Base-by-base conservation (phyloP, 1,284 basidiomycete species). In the Schizophyllum amplum region DNA sequence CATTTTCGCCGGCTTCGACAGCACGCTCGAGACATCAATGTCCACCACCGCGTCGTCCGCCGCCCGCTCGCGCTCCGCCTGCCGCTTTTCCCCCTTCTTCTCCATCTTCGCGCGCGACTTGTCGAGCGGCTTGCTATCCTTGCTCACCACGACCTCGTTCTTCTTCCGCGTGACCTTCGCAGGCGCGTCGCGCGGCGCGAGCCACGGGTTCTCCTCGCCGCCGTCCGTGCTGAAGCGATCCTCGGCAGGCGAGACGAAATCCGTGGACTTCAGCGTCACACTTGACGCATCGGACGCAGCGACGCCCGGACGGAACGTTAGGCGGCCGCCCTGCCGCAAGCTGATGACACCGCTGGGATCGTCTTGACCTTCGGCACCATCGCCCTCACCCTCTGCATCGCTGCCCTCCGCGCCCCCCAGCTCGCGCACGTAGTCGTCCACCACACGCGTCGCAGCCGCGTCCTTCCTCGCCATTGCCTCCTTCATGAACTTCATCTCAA, bases 401-500 rank as follows among this genome's bases (percentile, higher is more conserved):
- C 50, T 61, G 62, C 4, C 71, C n/a, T n/a, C n/a, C 72, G 51
- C 24, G 47, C 81, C 82, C 3, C 24, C 24, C 65, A 94, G 75
- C 64, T 92, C 87, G 60, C 74, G 75, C 57, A 84, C 72, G 59
- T 93, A 83, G 62, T 90, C 87, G 57, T 88, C 87, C 11, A 81
- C 83, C 61, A 82, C 79, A 57, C 77, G 77, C 58, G 84, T 76
- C 0, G 82, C 81, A 54, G 75, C 78, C 15, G 70, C 75, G 64
- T 83, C 75, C 57, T 85, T 80, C 62, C 90, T 78, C 13, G 82
- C 82, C 72, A 87, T 84, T 0, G 91, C 93, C 59, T 94, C 88
- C 68, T 89, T 86, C 94, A 97, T 97, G 71, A 97, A 97, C 72
- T 94, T 94, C 94, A 97, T 95, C 63, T 83, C 79, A 70, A 94